phyloP scores from a whole-genome alignment of 257 asterid genomes.

The Thymus mandschuricus region DNA sequence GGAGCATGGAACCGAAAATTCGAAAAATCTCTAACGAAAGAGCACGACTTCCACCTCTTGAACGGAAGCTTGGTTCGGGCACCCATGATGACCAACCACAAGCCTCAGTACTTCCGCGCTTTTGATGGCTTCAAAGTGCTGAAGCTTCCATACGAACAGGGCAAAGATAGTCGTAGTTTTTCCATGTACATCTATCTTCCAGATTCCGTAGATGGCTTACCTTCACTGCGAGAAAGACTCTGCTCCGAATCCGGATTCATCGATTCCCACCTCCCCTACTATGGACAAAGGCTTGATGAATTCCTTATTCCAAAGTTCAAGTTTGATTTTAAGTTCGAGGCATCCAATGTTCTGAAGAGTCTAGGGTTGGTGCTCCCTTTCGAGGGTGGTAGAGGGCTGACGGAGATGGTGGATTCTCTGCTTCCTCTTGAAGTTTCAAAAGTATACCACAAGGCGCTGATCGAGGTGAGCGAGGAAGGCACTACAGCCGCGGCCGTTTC shows the following conservation, averaged over 20 bases:
- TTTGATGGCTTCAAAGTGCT: neutral
- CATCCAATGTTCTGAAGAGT: neutral
- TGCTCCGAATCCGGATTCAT: too few species aligned
- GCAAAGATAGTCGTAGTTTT: neutral
- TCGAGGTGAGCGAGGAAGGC: conserved; percentile 7
- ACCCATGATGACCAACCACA: neutral
- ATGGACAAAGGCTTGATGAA: neutral
- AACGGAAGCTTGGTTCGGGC: neutral
- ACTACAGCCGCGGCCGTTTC: neutral
- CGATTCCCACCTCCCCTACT: neutral
- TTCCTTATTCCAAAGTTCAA: neutral
- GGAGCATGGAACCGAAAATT: neutral
- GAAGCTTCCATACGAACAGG: neutral
- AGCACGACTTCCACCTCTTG: neutral
- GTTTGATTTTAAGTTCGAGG: neutral
- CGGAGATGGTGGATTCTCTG: neutral
- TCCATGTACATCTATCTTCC: neutral
- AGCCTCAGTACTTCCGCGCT: neutral
- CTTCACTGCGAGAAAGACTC: too few species aligned
- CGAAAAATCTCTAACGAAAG: neutral
- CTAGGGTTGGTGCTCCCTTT: conserved; percentile 3
- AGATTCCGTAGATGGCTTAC: neutral
- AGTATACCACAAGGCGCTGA: neutral
- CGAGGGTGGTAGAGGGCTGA: neutral
- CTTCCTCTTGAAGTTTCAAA: neutral